Percentiles rank a stretch among this genome's conserved stretches.
Evolutionary conservation across 2,329 filamentous ascomycete species (phyloP).

Genomic region (Sclerotinia spermophila): DNA sequence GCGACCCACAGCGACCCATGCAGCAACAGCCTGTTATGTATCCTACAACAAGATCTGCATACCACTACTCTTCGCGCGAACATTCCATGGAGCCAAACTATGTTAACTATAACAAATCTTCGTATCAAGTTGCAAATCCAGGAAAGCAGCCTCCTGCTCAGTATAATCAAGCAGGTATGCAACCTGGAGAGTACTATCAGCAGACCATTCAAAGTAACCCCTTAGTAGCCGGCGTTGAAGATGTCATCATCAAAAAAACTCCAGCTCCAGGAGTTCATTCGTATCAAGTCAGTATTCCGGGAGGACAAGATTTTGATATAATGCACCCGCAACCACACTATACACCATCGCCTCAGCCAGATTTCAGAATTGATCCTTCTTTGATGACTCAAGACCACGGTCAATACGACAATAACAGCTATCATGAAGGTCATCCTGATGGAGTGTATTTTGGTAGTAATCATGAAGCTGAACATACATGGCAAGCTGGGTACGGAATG

Average conservation of each 20-base stretch:
- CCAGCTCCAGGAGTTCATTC: slow-evolving; percentile 34
- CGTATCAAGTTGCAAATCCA: slow-evolving; percentile 51
- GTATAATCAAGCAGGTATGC: slow-evolving; percentile 42
- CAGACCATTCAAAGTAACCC: slow-evolving; percentile 31
- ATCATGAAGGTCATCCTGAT: slow-evolving; percentile 21
- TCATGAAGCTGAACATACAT: slow-evolving; percentile 28
- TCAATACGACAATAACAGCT: slow-evolving; percentile 25
- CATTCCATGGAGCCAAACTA: slow-evolving; percentile 32
- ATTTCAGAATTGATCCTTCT: slow-evolving; percentile 33
- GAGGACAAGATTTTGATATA: slow-evolving; percentile 37
- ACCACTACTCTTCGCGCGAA: slow-evolving; percentile 33
- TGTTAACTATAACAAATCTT: slow-evolving; percentile 42
- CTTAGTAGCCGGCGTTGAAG: slow-evolving; percentile 36
- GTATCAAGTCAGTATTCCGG: slow-evolving; percentile 39
- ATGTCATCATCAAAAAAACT: slow-evolving; percentile 44
- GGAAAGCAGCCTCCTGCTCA: slow-evolving; percentile 46
- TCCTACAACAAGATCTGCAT: slow-evolving; percentile 34
- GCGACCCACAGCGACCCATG: slow-evolving; percentile 20
- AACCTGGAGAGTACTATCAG: slow-evolving; percentile 50
- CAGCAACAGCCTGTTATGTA: slow-evolving; percentile 29
- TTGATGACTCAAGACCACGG: slow-evolving; percentile 29
- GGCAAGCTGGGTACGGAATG: slow-evolving; percentile 21
- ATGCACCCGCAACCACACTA: slow-evolving; percentile 25
- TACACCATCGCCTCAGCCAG: slow-evolving; percentile 15
- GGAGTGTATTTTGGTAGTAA: slow-evolving; percentile 29